Percentiles rank a stretch among this genome's conserved stretches.
phyloP scores from a whole-genome alignment of 495 filamentous ascomycete genomes.

The Xylaria grammica region DNA sequence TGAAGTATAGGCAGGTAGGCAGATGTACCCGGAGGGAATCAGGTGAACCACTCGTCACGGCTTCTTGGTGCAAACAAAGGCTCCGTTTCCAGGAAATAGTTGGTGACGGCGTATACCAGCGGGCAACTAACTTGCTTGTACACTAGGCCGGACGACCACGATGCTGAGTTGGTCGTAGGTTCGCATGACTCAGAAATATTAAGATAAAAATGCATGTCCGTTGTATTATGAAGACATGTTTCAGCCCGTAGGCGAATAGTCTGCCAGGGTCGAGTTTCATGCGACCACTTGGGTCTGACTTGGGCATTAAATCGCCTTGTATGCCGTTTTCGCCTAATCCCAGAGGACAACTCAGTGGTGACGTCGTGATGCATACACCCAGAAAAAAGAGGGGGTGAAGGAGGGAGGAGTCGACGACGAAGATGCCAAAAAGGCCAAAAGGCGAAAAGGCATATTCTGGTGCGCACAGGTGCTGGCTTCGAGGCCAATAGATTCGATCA shows the following conservation, averaged over 20 bases:
- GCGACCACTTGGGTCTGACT: conserved; percentile 20
- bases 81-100: conserved; percentile 1
- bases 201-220: conserved; percentile 7
- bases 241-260: conserved; percentile 36
- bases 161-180: conserved; percentile 12
- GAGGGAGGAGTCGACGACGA: not conserved
- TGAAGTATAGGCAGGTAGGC: not conserved
- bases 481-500: not conserved
- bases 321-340: conserved; percentile 19
- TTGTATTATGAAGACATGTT: conserved; percentile 37
- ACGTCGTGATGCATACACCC: conserved; percentile 22
- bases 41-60: conserved; percentile 10
- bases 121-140: not conserved
- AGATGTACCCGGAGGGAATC: not conserved
- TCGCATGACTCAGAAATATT: conserved; percentile 27
- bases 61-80: conserved; percentile 4
- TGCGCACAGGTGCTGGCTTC: too few species aligned
- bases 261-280: conserved; percentile 29
- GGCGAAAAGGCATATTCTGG: too few species aligned
- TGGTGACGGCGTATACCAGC: not conserved
- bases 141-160: not conserved
- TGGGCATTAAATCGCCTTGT: conserved; percentile 16
- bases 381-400: not conserved
- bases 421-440: not conserved
- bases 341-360: conserved; percentile 24